Evolutionary conservation across 108 stramenopile genomes (phyloP).

Genomic region (Fistulifera solaris): DNA sequence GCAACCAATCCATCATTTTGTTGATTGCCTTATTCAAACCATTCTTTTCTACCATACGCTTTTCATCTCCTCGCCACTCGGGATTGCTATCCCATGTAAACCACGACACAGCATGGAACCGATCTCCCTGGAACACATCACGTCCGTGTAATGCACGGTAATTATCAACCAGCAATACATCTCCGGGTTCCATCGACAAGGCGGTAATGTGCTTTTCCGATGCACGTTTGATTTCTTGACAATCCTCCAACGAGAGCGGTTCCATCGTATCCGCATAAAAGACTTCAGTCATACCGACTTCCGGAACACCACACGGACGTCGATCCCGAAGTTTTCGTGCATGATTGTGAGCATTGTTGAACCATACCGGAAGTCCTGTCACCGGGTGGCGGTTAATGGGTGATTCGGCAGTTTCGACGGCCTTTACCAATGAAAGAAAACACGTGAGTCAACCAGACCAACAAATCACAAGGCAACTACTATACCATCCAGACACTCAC

Average conservation of each 20-base stretch:
- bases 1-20: conserved; percentile 85
- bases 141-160: conserved; percentile 87
- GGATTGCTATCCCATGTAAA: conserved; percentile 85
- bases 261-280: conserved; percentile 88
- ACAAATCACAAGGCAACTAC: neutral
- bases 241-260: conserved; percentile 70
- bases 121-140: conserved; percentile 85
- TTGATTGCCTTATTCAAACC: conserved; percentile 80
- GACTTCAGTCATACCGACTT: conserved; percentile 91
- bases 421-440: conserved; percentile 22
- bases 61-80: conserved; percentile 80
- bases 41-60: conserved; percentile 84
- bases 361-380: conserved; percentile 83
- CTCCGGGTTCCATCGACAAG: conserved; percentile 84
- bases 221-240: conserved; percentile 77
- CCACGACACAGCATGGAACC: conserved; percentile 87
- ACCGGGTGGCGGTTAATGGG: conserved; percentile 88
- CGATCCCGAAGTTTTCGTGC: conserved; percentile 78
- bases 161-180: conserved; percentile 87
- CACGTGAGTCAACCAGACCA: neutral
- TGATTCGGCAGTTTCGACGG: conserved; percentile 71
- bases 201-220: conserved; percentile 85
- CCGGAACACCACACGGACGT: conserved; percentile 82
- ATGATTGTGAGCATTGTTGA: conserved; percentile 88
- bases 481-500: conserved; percentile 11